Conservation (phyloP, 331 rosid genomes). For the Rhamnella rubrinervis region DNA sequence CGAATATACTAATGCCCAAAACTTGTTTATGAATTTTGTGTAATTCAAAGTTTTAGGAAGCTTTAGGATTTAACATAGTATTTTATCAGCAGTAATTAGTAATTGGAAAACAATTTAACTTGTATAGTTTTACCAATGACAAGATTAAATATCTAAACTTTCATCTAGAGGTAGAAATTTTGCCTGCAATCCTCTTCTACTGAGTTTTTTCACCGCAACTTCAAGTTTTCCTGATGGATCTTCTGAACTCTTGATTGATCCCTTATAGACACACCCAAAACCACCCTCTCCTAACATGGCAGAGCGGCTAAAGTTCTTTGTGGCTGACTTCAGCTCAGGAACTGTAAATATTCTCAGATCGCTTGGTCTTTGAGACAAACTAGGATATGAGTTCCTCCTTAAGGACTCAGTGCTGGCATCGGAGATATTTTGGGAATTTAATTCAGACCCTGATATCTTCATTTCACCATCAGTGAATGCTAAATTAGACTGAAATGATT, state of each 20-base stretch:
- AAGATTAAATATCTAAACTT: not conserved
- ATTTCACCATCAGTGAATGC: slow-evolving; percentile 47
- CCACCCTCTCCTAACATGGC: slow-evolving; percentile 97
- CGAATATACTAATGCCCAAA: no score
- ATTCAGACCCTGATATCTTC: slow-evolving; percentile 63
- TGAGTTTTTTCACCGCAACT: slow-evolving; percentile 91
- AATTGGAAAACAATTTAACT: not conserved
- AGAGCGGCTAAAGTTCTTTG: slow-evolving; percentile 81
- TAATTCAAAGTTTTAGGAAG: no score
- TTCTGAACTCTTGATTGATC: slow-evolving; percentile 55
- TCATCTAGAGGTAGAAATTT: slow-evolving; percentile 5
- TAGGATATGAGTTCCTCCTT: slow-evolving; percentile 59
- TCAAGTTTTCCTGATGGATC: slow-evolving; percentile 62
- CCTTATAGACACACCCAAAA: slow-evolving; percentile 86
- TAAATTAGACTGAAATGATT: slow-evolving; percentile 40
- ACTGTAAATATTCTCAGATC: slow-evolving; percentile 73
- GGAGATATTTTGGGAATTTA: slow-evolving; percentile 58
- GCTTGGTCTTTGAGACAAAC: slow-evolving; percentile 71
- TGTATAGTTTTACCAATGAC: not conserved
- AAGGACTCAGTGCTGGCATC: slow-evolving; percentile 64
- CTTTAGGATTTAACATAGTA: no score
- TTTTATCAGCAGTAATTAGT: no score
- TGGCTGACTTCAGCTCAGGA: slow-evolving; percentile 76
- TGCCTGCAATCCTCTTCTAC: slow-evolving; percentile 90
- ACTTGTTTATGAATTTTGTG: no score